These are phyloP conservation scores for Salix suchowensis DNA, from an alignment of 345 rosid species.

Conservation along the genomic window DNA sequence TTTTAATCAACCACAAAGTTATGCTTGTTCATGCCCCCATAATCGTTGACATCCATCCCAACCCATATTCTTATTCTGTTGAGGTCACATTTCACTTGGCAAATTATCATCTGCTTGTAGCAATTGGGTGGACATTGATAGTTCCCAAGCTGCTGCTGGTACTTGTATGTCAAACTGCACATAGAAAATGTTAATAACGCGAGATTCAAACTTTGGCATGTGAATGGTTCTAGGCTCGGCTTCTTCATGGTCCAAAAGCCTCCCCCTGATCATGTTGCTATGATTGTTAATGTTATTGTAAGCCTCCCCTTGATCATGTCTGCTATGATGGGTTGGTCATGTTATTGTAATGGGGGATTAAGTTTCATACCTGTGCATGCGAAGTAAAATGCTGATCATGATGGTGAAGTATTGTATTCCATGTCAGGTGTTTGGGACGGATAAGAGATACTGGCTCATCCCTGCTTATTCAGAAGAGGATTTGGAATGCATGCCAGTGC, in stretches of 20 bases:
- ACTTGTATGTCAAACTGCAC: neutral
- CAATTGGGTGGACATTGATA: neutral
- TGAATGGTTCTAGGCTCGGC: neutral
- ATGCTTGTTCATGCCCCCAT: neutral
- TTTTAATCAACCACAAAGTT: neutral
- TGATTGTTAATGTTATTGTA: neutral
- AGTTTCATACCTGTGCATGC: neutral
- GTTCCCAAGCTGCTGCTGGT: neutral
- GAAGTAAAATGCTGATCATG: neutral
- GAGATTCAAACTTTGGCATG: neutral
- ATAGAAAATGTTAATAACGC: neutral
- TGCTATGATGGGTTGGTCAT: neutral
- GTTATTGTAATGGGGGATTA: neutral
- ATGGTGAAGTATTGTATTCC: neutral
- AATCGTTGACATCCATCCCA: neutral
- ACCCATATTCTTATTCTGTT: neutral
- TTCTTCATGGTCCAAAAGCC: neutral
- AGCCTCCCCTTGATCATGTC: neutral
- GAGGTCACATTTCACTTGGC: neutral
- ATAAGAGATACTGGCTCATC: conserved; percentile 62
- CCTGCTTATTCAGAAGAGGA: conserved; percentile 66
- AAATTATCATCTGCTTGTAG: neutral
- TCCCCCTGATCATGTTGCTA: neutral
- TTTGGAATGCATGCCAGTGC: conserved; percentile 39
- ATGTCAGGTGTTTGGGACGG: conserved; percentile 59